phyloP scores from a whole-genome alignment of 2,329 filamentous ascomycete genomes.

The Pseudogymnoascus sp. region DNA sequence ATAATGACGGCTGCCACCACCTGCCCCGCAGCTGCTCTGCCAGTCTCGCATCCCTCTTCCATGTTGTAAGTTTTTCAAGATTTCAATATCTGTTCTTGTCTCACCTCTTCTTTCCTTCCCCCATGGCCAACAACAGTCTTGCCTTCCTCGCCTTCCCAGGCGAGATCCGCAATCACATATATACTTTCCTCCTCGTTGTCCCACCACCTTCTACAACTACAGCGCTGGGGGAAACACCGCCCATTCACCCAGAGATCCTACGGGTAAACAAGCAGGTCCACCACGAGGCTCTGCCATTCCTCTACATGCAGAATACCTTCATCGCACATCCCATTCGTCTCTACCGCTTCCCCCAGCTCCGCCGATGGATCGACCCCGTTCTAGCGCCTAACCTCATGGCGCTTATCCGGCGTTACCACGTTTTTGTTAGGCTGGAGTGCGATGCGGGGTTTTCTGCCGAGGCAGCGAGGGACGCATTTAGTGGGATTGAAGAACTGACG shows the following conservation, averaged over 20 bases:
- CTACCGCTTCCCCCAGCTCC: conserved; percentile 37
- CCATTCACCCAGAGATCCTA: conserved; percentile 35
- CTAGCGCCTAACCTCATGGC: conserved; percentile 24
- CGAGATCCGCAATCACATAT: conserved; percentile 56
- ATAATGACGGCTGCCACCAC: not conserved
- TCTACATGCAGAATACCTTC: conserved; percentile 45
- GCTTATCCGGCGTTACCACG: conserved; percentile 37
- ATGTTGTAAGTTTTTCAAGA: not conserved
- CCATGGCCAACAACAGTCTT: conserved; percentile 1
- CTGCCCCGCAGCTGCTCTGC: not conserved
- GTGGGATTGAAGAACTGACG: conserved; percentile 38
- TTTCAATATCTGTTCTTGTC: not conserved
- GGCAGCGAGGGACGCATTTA: conserved; percentile 37
- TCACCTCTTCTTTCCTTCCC: not conserved
- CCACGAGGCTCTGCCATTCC: conserved; percentile 35
- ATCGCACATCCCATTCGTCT: conserved; percentile 42
- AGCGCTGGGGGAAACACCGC: conserved; percentile 15
- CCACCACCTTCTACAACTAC: conserved; percentile 17
- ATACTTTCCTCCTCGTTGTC: conserved; percentile 24
- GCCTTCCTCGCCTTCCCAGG: conserved; percentile 40
- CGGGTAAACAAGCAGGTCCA: conserved; percentile 34
- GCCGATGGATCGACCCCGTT: conserved; percentile 30
- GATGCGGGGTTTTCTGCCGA: conserved; percentile 38
- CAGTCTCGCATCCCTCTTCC: not conserved
- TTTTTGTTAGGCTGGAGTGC: conserved; percentile 41